Percentiles rank a stretch among this genome's conserved stretches.
phyloP scores from a whole-genome alignment of 495 filamentous ascomycete species.

The Pyrenula massariospora region DNA sequence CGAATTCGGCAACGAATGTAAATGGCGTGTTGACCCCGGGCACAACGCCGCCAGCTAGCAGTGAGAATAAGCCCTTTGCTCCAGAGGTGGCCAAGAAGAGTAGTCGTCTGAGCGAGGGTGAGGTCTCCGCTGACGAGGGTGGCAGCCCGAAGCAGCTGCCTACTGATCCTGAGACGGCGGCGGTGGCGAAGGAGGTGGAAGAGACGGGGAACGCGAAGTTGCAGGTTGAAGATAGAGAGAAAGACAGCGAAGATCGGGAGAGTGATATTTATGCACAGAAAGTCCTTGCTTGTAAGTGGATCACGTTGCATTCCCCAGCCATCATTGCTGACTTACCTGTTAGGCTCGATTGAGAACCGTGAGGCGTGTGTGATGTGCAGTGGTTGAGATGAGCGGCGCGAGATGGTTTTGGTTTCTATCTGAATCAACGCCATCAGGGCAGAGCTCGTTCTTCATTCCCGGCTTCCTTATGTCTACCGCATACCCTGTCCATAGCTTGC shows the following conservation, averaged over 20 bases:
- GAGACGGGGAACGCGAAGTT: conserved; percentile 32
- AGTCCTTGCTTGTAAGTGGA: conserved; percentile 62
- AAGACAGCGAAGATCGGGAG: conserved; percentile 58
- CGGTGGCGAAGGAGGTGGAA: conserved; percentile 41
- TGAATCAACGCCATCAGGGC: background rate
- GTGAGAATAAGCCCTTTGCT: conserved; percentile 22
- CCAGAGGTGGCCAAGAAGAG: conserved; percentile 20
- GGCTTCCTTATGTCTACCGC: background rate
- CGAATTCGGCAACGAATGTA: conserved; percentile 27
- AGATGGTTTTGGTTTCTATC: background rate
- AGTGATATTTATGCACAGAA: conserved; percentile 88
- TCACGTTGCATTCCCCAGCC: background rate
- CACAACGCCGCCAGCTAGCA: conserved; percentile 38
- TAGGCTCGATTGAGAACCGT: conserved; percentile 73
- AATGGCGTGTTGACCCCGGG: conserved; percentile 55
- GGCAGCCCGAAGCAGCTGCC: conserved; percentile 65
- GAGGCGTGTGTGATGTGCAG: conserved; percentile 88
- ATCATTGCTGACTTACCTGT: background rate
- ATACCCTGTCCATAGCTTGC: background rate
- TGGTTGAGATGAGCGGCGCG: conserved; percentile 33
- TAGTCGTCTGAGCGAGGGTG: background rate
- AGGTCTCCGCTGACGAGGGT: conserved; percentile 39
- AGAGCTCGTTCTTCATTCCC: background rate
- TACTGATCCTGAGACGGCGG: conserved; percentile 47
- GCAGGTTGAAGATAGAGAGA: conserved; percentile 54